Evolutionary conservation across 1,284 basidiomycete genomes (phyloP).

Genomic region (Fomitopsis betulina): DNA sequence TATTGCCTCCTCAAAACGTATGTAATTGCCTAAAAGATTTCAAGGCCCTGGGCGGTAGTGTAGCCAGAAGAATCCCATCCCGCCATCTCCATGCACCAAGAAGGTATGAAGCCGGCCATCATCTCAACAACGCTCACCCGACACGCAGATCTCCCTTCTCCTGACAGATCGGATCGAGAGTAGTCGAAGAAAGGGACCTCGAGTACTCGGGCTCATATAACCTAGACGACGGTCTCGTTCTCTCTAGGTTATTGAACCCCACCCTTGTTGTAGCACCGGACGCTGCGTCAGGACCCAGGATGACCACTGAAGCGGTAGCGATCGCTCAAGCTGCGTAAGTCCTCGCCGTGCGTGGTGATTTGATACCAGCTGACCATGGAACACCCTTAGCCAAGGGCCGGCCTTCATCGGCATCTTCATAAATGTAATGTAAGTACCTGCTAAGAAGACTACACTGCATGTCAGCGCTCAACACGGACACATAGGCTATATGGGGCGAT

Average conservation of each 20-base stretch:
- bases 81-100: no score
- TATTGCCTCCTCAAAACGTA: no score
- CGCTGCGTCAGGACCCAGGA: neutral
- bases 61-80: no score
- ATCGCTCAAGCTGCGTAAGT: neutral
- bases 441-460: neutral
- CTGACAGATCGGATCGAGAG: neutral
- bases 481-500: neutral
- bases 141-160: neutral
- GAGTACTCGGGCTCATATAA: neutral
- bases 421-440: neutral
- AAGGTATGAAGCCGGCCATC: no score
- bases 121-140: no score
- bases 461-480: neutral
- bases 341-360: neutral
- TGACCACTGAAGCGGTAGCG: neutral
- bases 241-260: neutral
- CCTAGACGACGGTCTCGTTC: neutral
- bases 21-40: no score
- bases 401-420: conserved; percentile 1
- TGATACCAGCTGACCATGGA: neutral
- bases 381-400: neutral
- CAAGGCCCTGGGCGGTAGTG: no score
- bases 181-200: neutral
- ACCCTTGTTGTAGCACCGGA: neutral